phyloP scores from a whole-genome alignment of 306 rosid species.

The Fragaria vesca region DNA sequence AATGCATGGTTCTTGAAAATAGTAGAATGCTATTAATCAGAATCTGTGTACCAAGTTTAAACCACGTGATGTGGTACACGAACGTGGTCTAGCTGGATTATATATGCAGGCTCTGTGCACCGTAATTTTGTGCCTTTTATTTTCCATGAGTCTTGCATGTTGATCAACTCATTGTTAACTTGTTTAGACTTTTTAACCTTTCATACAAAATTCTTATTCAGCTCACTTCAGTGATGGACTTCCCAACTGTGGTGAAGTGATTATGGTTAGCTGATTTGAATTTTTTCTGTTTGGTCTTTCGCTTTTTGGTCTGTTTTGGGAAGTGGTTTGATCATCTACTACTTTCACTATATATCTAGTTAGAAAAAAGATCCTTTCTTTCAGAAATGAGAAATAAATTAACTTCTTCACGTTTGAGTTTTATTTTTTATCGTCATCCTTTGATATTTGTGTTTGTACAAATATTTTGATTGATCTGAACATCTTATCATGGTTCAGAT shows the following conservation, averaged over 20 bases:
- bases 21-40: background rate
- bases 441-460: background rate
- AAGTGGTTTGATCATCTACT: background rate
- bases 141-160: background rate
- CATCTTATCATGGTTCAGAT: constrained; percentile 6
- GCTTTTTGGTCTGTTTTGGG: background rate
- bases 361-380: background rate
- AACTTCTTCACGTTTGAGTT: background rate
- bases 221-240: background rate
- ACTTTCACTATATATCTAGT: background rate
- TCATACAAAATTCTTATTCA: background rate
- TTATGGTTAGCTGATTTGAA: background rate
- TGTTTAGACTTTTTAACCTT: background rate
- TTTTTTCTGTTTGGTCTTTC: background rate
- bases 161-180: background rate
- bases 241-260: background rate
- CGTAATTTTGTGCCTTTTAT: background rate
- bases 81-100: background rate
- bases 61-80: background rate
- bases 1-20: constrained; percentile 2
- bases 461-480: background rate
- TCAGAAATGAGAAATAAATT: background rate
- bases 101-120: background rate
- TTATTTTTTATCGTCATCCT: background rate
- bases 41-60: background rate